These are phyloP conservation scores for Populus ilicifolia DNA, from an alignment of 345 rosid genomes.

Conservation along the genomic window DNA sequence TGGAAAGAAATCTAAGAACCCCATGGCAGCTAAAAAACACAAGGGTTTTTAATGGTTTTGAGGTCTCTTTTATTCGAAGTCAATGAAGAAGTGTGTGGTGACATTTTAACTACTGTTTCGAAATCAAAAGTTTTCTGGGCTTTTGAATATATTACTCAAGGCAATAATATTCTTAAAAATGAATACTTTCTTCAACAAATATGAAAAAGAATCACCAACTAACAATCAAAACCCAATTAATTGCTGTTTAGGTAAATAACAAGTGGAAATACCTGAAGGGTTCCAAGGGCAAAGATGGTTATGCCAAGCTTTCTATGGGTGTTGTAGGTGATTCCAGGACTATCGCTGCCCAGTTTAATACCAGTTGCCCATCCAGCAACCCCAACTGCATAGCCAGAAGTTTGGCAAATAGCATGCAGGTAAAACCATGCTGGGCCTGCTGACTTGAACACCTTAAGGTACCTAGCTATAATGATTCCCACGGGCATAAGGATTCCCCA, in stretches of 20 bases:
- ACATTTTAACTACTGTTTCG: no score
- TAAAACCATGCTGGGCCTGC: slow-evolving; percentile 89
- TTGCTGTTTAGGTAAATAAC: not conserved
- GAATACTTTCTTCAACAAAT: no score
- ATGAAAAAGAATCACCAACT: no score
- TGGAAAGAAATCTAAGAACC: not conserved
- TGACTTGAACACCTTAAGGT: slow-evolving; percentile 69
- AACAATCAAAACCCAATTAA: not conserved
- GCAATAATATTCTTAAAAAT: no score
- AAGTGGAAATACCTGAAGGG: slow-evolving; percentile 59
- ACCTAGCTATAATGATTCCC: slow-evolving; percentile 76
- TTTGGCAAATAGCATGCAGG: slow-evolving; percentile 67
- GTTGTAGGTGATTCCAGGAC: slow-evolving; percentile 28
- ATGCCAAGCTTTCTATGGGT: slow-evolving; percentile 75
- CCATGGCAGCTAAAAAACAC: no score
- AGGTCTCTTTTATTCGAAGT: no score
- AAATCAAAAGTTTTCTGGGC: no score
- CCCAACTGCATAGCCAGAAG: slow-evolving; percentile 67
- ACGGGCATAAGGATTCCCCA: slow-evolving; percentile 82
- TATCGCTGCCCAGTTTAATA: slow-evolving; percentile 61
- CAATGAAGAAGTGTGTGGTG: no score
- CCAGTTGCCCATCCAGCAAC: slow-evolving; percentile 91
- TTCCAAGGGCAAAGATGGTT: slow-evolving; percentile 57
- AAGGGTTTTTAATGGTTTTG: no score
- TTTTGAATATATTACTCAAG: no score